Base-by-base conservation (phyloP, 257 asterid genomes). In the Penstemon barbatus region DNA sequence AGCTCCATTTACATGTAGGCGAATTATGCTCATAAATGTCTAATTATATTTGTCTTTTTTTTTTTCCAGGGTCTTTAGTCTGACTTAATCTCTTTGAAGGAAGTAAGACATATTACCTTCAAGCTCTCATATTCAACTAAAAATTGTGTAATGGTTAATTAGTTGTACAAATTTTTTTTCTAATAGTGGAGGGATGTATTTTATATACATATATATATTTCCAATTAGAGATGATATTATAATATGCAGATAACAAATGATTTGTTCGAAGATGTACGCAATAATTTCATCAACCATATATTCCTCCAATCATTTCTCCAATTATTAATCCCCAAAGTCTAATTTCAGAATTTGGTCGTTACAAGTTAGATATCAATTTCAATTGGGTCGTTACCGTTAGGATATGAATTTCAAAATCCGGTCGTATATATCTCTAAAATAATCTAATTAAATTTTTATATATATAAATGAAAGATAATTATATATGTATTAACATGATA, bases 271-370 rank as follows among this genome's bases (percentile, higher is more conserved):
- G 12, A 8, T 49, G 3, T 25, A 25, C 2, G 33, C n/a, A 49
- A 9, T 9, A 49, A 67, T 57, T 36, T 39, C 6, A 69, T 25
- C 62, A 57, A 63, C 43, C 42, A 37, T 61, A 75, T 59, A 70
- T 51, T 13, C 52, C 42, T 37, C 41, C 44, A 52, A 54, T 18
- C 65, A 70, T 57, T 48, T 57, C 15, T 9, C 37, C 10, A 61
- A 70, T 70, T 63, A 69, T 69, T 64, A 61, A 0, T 46, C 50
- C 18, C 58, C 37, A 4, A 52, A 76, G 54, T 78, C 74, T 40
- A 70, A 50, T 59, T 64, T 71, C 50, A 62, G 61, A 68, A 57
- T 55, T 68, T 66, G 74, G 67, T 52, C 48, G 79, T 74, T 78
- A 70, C 60, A 33, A 53, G 65, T 45, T 49, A 25, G 13, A 0